Percentiles rank a stretch among this genome's conserved stretches.
Evolutionary conservation across 2,329 filamentous ascomycete species (phyloP).

Genomic region (Rutstroemia sp.): DNA sequence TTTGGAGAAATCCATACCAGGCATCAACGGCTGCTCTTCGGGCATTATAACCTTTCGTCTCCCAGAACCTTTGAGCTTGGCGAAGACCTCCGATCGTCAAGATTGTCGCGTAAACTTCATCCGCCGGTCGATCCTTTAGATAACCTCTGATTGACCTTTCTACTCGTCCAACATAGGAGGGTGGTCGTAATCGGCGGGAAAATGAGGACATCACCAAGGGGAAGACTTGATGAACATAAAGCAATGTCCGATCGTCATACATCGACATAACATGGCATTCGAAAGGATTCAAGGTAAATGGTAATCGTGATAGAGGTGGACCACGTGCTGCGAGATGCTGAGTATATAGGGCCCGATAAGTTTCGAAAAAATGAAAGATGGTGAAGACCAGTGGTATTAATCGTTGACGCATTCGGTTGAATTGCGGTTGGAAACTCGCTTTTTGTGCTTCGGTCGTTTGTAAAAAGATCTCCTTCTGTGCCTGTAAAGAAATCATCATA

Average conservation of each 20-base stretch:
- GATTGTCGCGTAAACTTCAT: conserved; percentile 55
- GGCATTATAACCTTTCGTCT: conserved; percentile 58
- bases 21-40: conserved; percentile 50
- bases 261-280: conserved; percentile 54
- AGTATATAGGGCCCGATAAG: conserved; percentile 51
- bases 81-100: conserved; percentile 53
- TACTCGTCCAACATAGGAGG: conserved; percentile 56
- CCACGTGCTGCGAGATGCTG: conserved; percentile 46
- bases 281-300: conserved; percentile 56
- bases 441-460: conserved; percentile 47
- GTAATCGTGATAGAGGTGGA: conserved; percentile 42
- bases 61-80: conserved; percentile 57
- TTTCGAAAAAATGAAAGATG: conserved; percentile 62
- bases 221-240: conserved; percentile 58
- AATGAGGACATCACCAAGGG: conserved; percentile 58
- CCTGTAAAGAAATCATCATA: conserved; percentile 55
- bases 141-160: conserved; percentile 58
- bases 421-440: conserved; percentile 51
- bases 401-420: conserved; percentile 56
- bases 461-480: conserved; percentile 58
- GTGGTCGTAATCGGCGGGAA: conserved; percentile 52
- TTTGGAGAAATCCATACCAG: conserved; percentile 49
- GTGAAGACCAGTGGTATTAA: conserved; percentile 58
- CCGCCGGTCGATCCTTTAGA: conserved; percentile 52
- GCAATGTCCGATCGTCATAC: conserved; percentile 56